Base-by-base conservation (phyloP, 164 flowering plant species). In the Vitis rotundifolia region DNA sequence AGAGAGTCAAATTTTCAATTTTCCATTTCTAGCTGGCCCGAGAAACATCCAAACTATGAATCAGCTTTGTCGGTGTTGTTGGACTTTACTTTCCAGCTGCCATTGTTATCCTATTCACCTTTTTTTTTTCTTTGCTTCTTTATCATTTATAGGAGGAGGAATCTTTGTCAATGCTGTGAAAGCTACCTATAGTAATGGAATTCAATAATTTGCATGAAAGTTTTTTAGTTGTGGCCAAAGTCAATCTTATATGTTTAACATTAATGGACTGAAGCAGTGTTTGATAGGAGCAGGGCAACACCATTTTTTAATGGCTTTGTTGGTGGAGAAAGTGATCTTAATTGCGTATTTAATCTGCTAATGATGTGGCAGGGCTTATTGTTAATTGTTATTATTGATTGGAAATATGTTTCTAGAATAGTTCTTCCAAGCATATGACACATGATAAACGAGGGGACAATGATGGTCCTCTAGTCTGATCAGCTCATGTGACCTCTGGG, bases 151-250 rank as follows among this genome's bases (percentile, higher is more conserved):
- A 16, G 10, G 13, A 12, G 58, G 68, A 52, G 63, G 73, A 68
- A 72, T 68, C 73, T 68, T 68, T 68, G 64, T 62, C 66, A 67
- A 59, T 49, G 22, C 26, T 59, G 55, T 69, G 61, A 56, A 74
- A 57, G 16, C 64, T 51, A 18, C 16, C 0, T 18, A 37, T 6
- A 37, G 5, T 37, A 37, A 6, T 37, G 44, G 7, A 37, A 37
- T 37, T 37, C 44, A 37, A 37, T 37, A 6, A 22, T 9, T 22
- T 59, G 61, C 61, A 0, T 2, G 3, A 37, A 59, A 26, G 61
- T 59, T 18, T 37, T 37, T 37, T 37, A 37, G 13, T 11, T 16
- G 59, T 56, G 9, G 9, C 15, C n/a, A 11, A 11, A 53, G 56
- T 53, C 56, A 53, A 53, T 53, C 14, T 53, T 53, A 14, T 13